These are phyloP conservation scores for Annona squamosa DNA, from an alignment of 164 flowering plant genomes.

Conservation along the genomic window DNA sequence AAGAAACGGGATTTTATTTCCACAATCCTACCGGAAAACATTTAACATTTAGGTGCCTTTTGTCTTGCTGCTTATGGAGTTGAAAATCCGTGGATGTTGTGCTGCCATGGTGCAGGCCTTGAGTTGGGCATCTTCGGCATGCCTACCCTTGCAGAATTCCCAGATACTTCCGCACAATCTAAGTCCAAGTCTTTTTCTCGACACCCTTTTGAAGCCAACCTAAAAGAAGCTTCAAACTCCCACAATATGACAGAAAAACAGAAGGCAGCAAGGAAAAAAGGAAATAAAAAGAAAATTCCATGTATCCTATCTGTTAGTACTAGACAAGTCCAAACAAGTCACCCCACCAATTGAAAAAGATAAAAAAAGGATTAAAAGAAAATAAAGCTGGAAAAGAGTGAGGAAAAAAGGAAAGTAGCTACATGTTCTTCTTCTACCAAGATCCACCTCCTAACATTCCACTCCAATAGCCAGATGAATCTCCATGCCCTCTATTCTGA, in stretches of 20 bases:
- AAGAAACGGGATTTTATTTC: constrained; percentile 8
- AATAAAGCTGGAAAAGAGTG: neutral
- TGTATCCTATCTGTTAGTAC: constrained; percentile 23
- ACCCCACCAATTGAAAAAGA: constrained; percentile 11
- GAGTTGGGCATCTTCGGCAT: constrained; percentile 6
- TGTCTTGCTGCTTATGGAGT: neutral
- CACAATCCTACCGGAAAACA: constrained; percentile 8
- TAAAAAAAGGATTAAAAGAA: neutral
- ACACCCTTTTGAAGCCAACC: constrained; percentile 31
- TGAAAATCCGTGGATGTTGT: constrained; percentile 6
- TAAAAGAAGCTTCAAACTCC: constrained; percentile 29
- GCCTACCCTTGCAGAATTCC: constrained; percentile 14
- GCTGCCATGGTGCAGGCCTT: constrained; percentile 11
- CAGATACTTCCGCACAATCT: constrained; percentile 7
- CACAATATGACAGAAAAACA: constrained; percentile 10
- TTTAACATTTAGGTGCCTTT: constrained; percentile 6
- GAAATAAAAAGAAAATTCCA: constrained; percentile 11
- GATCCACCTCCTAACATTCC: constrained; percentile 84
- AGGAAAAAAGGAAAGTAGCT: constrained; percentile 6
- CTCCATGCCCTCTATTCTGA: constrained; percentile 41
- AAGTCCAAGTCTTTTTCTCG: constrained; percentile 7
- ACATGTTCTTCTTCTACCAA: constrained; percentile 36
- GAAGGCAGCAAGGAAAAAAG: constrained; percentile 6
- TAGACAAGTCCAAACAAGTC: constrained; percentile 21
- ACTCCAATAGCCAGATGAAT: constrained; percentile 77